Percentiles rank a stretch among this genome's conserved stretches.
phyloP scores from a whole-genome alignment of 306 rosid species.

The Corylus americana region DNA sequence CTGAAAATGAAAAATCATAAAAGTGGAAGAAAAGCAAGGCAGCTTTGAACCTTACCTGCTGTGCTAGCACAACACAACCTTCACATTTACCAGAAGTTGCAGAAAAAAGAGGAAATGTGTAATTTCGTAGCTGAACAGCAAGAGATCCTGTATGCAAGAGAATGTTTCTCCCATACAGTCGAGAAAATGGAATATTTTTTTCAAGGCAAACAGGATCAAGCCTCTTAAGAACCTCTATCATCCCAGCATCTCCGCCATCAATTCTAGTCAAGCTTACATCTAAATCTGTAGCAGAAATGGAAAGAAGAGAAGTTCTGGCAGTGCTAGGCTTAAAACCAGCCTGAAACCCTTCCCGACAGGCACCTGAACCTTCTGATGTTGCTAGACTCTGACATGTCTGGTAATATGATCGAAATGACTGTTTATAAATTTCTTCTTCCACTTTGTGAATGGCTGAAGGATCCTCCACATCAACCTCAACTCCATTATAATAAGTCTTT shows the following conservation, averaged over 20 bases:
- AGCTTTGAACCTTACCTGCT: constrained; percentile 64
- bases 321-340: constrained; percentile 88
- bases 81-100: constrained; percentile 85
- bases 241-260: constrained; percentile 92
- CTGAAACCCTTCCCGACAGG: constrained; percentile 78
- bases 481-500: constrained; percentile 53
- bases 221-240: constrained; percentile 76
- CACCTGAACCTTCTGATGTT: constrained; percentile 87
- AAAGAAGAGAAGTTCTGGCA: constrained; percentile 78
- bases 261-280: constrained; percentile 79
- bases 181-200: constrained; percentile 84
- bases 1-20: constrained; percentile 18
- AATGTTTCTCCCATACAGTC: constrained; percentile 81
- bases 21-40: constrained; percentile 14
- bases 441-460: constrained; percentile 50
- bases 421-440: constrained; percentile 73
- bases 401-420: constrained; percentile 85
- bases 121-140: constrained; percentile 73
- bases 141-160: constrained; percentile 69
- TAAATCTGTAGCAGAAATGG: constrained; percentile 71
- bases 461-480: constrained; percentile 69
- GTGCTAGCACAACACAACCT: constrained; percentile 86
- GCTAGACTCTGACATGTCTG: constrained; percentile 75
- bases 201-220: constrained; percentile 89
- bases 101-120: constrained; percentile 77